phyloP scores from a whole-genome alignment of 768 basidiomycete genomes.

The Lentinula edodes region DNA sequence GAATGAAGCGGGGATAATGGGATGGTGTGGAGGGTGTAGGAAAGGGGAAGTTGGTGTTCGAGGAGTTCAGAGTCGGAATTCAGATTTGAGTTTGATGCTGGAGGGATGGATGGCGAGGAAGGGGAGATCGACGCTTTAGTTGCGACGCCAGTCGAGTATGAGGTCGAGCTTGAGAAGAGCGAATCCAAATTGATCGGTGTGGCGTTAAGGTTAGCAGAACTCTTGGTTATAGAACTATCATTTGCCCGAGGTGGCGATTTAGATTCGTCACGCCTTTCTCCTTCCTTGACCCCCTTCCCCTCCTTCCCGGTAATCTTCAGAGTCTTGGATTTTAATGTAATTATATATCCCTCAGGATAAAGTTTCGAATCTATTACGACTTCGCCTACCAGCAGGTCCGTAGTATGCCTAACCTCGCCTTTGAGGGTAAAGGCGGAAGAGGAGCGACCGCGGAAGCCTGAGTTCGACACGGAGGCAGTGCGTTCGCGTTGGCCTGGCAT shows the following conservation, averaged over 20 bases:
- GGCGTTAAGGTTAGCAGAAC: not conserved
- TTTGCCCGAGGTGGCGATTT: not conserved
- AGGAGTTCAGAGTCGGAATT: not conserved
- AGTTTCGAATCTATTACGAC: constrained; percentile 76
- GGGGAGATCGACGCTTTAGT: not conserved
- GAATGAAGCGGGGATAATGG: constrained; percentile 82
- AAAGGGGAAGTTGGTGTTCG: constrained; percentile 42
- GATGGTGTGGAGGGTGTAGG: constrained; percentile 62
- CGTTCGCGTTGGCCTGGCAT: not conserved
- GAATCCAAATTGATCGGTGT: constrained; percentile 4
- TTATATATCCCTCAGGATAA: constrained; percentile 71
- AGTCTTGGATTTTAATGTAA: constrained; percentile 30
- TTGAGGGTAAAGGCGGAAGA: constrained; percentile 58
- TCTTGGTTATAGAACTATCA: not conserved
- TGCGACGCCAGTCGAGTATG: not conserved
- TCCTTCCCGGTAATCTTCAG: not conserved
- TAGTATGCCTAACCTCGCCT: constrained; percentile 53
- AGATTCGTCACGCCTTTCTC: not conserved
- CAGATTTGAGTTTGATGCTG: not conserved
- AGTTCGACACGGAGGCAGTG: not conserved
- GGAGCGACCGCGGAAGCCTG: constrained; percentile 27
- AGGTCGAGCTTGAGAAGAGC: not conserved
- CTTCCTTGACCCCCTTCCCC: not conserved
- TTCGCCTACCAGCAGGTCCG: constrained; percentile 74
- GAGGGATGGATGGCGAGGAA: constrained; percentile 11